A percentile compares a stretch with the other conserved stretches of the same genome.
phyloP scores from a whole-genome alignment of 176 grass and related monocot genomes.

The Tuctoria greenei region DNA sequence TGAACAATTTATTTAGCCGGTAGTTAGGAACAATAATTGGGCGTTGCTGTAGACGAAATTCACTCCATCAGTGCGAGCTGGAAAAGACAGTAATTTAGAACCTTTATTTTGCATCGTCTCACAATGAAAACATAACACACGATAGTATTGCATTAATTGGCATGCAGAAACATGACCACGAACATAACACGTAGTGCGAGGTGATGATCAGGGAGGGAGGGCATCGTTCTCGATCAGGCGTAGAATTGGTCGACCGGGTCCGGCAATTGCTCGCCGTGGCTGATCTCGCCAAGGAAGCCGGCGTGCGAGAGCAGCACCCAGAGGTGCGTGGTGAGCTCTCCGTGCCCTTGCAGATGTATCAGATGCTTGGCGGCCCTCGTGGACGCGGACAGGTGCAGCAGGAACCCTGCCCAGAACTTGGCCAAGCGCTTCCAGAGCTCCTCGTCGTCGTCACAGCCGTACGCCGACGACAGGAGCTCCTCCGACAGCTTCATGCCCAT shows the following conservation, averaged over 20 bases:
- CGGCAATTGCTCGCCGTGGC: not conserved
- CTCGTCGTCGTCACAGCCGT: accelerated
- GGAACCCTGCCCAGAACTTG: not conserved
- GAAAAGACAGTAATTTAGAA: no score
- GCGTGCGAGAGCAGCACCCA: slow-evolving; percentile 23
- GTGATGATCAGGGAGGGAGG: no score
- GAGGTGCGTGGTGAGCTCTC: slow-evolving; percentile 22
- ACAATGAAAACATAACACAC: no score
- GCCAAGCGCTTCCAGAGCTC: not conserved
- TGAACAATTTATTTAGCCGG: no score
- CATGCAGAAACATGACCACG: no score
- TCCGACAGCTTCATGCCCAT: not conserved
- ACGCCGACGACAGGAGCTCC: not conserved
- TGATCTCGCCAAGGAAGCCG: not conserved
- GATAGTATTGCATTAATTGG: no score
- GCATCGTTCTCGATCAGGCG: no score
- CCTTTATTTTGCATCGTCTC: no score
- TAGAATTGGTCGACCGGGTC: not conserved
- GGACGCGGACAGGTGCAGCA: slow-evolving; percentile 11
- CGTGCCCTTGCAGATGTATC: not conserved
- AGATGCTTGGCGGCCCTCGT: slow-evolving; percentile 1
- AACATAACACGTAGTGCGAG: no score
- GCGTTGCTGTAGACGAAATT: no score
- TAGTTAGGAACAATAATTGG: no score
- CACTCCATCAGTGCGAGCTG: no score